Conservation (phyloP, 495 filamentous ascomycete species). For the Thermochaetoides thermophila region DNA sequence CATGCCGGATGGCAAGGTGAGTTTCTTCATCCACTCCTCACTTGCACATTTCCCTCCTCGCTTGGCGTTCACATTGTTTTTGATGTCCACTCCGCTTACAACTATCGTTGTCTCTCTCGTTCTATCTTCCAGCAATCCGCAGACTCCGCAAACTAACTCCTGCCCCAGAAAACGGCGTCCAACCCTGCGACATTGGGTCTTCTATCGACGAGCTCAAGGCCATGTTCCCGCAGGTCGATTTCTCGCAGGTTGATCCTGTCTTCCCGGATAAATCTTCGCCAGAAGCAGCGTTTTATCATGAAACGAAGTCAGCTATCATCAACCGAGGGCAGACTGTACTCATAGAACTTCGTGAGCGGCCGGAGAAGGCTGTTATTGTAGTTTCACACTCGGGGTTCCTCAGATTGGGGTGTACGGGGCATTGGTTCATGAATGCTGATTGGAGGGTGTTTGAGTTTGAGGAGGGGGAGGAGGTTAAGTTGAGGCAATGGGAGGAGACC, state of each 20-base stretch:
- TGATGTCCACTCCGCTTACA: neutral
- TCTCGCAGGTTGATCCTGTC: conserved; percentile 35
- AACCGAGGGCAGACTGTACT: conserved; percentile 32
- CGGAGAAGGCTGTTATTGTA: conserved; percentile 46
- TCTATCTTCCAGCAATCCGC: neutral
- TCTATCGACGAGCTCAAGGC: conserved; percentile 22
- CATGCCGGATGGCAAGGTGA: conserved; percentile 40
- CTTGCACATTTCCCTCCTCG: too few relatives aligned
- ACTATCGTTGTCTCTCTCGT: neutral
- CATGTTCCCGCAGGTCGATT: conserved; percentile 40
- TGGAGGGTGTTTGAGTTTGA: conserved; percentile 45
- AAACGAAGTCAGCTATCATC: conserved; percentile 31
- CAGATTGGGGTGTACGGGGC: conserved; percentile 28
- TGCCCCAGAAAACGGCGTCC: conserved; percentile 35
- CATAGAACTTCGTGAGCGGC: conserved; percentile 32
- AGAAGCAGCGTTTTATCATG: conserved; percentile 26
- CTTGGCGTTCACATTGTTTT: neutral
- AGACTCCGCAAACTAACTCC: neutral
- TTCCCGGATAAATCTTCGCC: conserved; percentile 42
- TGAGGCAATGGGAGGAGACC: conserved; percentile 9
- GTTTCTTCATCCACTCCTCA: too few relatives aligned
- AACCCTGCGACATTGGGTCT: conserved; percentile 43
- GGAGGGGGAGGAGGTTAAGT: conserved; percentile 3
- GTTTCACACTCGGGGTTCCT: conserved; percentile 47
- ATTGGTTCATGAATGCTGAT: conserved; percentile 42